Percentiles rank a stretch among this genome's conserved stretches.
Conservation (phyloP, 1,284 basidiomycete species). For the Fistulinella cinereoalba region DNA sequence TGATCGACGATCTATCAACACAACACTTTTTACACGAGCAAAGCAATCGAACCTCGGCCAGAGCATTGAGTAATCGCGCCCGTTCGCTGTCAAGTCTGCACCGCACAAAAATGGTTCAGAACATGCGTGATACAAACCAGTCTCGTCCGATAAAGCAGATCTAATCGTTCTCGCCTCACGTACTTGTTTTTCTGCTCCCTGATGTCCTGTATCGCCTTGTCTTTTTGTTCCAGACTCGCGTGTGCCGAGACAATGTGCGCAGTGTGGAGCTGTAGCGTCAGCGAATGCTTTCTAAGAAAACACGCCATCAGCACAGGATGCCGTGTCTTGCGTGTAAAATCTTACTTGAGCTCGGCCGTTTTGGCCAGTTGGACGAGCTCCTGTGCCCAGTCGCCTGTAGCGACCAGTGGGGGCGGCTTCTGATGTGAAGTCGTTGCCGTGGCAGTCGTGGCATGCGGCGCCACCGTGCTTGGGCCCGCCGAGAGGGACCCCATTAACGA, state of each 20-base stretch:
- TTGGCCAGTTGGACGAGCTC: conserved; percentile 78
- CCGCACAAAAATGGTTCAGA: conserved; percentile 12
- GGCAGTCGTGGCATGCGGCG: conserved; percentile 31
- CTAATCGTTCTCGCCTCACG: conserved; percentile 20
- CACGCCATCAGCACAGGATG: conserved; percentile 14
- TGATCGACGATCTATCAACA: conserved; percentile 28
- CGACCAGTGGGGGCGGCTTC: conserved; percentile 50
- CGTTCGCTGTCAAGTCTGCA: conserved; percentile 72
- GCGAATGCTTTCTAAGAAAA: conserved; percentile 64
- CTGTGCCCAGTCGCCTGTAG: conserved; percentile 79
- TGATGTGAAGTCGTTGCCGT: conserved; percentile 21
- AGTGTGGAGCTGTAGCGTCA: conserved; percentile 76
- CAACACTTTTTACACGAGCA: not conserved
- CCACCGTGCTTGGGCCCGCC: conserved; percentile 34
- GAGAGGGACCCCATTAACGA: conserved; percentile 33
- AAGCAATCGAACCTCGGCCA: conserved; percentile 54
- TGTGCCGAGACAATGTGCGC: conserved; percentile 83
- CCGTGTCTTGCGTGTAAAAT: too few relatives aligned
- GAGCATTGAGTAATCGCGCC: conserved; percentile 55
- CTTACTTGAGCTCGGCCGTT: conserved; percentile 77
- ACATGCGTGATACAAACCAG: conserved; percentile 10
- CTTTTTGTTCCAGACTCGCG: conserved; percentile 69
- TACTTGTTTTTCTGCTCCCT: conserved; percentile 79
- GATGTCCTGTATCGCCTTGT: conserved; percentile 71
- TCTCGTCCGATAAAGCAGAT: not conserved